Evolutionary conservation across 1,139 yeast species (phyloP), one percentile per base, ranked within the genome.

Genomic region (Hemisphaericaspora lyxosophila): DNA sequence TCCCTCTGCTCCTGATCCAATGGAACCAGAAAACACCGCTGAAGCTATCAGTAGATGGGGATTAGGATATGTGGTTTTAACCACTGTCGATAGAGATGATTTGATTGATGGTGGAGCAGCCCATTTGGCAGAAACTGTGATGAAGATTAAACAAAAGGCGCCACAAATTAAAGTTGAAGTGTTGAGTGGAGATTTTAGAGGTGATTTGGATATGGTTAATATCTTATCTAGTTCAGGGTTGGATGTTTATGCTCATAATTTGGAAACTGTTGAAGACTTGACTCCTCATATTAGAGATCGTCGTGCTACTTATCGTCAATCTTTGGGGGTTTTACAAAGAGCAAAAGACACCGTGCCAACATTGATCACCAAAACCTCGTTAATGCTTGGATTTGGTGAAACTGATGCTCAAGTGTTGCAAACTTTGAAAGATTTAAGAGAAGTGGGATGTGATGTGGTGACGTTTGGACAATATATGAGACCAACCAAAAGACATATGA

Each of bases 401-500:
- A 80, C 89, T 5, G 98, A 92, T 56, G 96, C 83, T 34, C 97
- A 92, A 63, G 64, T 94, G 17, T 59, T 82, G 54, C 82, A 80
- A 49, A 82, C 97, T 1, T 62, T 94, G 53, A 69, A 60, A 41
- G 95, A 88, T 58, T 70, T 94, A 49, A 77, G 98, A 47, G 78
- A 64, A 15, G 77, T 84, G 37, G 69, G 75, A 7, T 94, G 96
- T 59, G 98, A 94, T 55, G 96, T 94, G 38, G 96, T 94, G 17
- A 94, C 99, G 0, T 92, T 94, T 64, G 99, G 99, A 29, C 99
- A 94, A 65, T 94, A 94, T 63, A 94, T 94, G 99, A 79, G 97
- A 57, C 99, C 99, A 31, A 94, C 99, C 2, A 92, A 87, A 67
- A 81, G 97, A 55, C 99, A 94, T 60, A 88, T 94, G 95, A 90